Evolutionary conservation across 1,139 yeast genomes (phyloP).

Genomic region (Nakaseomyces sp.): DNA sequence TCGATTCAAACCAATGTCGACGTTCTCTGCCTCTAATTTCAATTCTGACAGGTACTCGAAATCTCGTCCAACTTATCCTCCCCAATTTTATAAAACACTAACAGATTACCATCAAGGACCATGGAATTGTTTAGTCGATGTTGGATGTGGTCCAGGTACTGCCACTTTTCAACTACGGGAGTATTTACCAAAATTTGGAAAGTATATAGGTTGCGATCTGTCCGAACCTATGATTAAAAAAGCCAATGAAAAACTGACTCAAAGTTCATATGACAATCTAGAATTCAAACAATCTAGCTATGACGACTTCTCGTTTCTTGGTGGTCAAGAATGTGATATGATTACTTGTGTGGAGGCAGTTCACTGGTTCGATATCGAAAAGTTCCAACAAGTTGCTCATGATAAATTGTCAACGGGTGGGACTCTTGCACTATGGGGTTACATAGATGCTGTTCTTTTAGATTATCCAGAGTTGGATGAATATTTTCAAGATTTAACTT

Average conservation of each 20-base stretch:
- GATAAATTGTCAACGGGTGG: constrained; percentile 51
- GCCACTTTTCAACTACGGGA: constrained; percentile 49
- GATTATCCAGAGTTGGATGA: constrained; percentile 33
- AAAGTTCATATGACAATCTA: not conserved
- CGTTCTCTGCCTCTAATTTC: constrained; percentile 53
- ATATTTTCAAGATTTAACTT: constrained; percentile 31
- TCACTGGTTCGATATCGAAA: constrained; percentile 60
- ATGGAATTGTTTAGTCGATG: constrained; percentile 42
- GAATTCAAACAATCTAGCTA: not conserved
- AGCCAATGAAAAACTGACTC: constrained; percentile 29
- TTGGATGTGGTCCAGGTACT: constrained; percentile 81
- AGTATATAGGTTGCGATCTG: constrained; percentile 57
- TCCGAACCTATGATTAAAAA: constrained; percentile 52
- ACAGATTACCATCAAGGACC: constrained; percentile 34
- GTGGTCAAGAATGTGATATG: constrained; percentile 40
- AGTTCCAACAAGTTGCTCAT: constrained; percentile 43
- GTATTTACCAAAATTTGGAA: constrained; percentile 30
- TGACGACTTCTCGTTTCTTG: constrained; percentile 22
- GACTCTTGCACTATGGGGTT: constrained; percentile 69
- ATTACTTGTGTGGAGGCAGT: constrained; percentile 68
- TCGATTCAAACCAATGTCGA: too few species aligned
- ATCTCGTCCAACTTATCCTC: constrained; percentile 60
- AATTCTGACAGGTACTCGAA: constrained; percentile 50
- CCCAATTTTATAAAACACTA: constrained; percentile 41
- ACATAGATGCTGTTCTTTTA: constrained; percentile 53